These are phyloP conservation scores for Exophiala aquamarina DNA, from an alignment of 2,329 filamentous ascomycete genomes.

Conservation along the genomic window DNA sequence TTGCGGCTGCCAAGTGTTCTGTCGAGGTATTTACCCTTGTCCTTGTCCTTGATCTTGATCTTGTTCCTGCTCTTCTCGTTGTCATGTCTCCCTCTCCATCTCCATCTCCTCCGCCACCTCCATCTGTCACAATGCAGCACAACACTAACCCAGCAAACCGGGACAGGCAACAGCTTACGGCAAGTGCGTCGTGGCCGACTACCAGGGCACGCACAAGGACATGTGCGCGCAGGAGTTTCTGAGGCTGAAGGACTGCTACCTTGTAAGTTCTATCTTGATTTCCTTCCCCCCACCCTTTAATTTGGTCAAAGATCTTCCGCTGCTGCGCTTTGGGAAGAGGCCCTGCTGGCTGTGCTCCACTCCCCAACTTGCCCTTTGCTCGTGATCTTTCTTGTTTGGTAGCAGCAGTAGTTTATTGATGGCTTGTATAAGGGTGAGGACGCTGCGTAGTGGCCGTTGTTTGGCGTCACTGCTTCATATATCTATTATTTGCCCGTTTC, in stretches of 20 bases:
- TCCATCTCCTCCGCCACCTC: not conserved
- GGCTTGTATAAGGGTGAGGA: too few relatives aligned
- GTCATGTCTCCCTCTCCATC: not conserved
- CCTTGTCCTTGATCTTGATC: constrained; percentile 1
- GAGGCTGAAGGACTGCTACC: constrained; percentile 79
- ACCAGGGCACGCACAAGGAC: constrained; percentile 85
- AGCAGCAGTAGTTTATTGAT: too few relatives aligned
- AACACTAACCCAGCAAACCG: not conserved
- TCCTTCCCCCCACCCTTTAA: not conserved
- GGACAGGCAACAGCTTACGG: constrained; percentile 78
- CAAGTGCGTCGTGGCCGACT: constrained; percentile 87
- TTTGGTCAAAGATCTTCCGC: too few relatives aligned
- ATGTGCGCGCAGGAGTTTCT: constrained; percentile 87
- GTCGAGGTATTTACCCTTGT: constrained; percentile 53
- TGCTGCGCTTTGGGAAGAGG: too few relatives aligned
- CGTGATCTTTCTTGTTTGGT: constrained; percentile 1
- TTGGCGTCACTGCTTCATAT: too few relatives aligned
- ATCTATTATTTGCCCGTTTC: too few relatives aligned
- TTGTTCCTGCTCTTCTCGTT: not conserved
- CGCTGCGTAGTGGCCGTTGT: too few relatives aligned
- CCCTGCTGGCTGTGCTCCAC: not conserved
- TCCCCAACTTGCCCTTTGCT: not conserved
- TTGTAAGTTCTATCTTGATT: constrained; percentile 56
- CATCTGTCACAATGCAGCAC: not conserved
- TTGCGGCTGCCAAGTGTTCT: constrained; percentile 65